phyloP scores from a whole-genome alignment of 257 asterid species.

The Rubia yunnanensis region DNA sequence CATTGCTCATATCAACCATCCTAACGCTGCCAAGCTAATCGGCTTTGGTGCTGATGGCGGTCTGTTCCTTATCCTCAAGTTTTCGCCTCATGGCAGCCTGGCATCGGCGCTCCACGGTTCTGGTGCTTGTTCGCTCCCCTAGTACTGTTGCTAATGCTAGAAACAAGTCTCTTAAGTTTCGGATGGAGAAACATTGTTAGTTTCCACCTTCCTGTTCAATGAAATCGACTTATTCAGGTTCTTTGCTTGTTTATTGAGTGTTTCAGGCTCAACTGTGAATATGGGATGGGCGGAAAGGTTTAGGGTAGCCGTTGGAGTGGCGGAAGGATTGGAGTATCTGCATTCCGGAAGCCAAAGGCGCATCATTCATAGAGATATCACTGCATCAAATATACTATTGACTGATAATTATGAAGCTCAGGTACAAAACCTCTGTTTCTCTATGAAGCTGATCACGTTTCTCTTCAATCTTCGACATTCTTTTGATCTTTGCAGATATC shows the following conservation, averaged over 20 bases:
- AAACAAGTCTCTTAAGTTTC: neutral
- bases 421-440: conserved; percentile 25
- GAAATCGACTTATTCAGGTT: neutral
- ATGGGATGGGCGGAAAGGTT: conserved; percentile 64
- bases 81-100: conserved; percentile 68
- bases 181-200: neutral
- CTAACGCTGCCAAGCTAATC: conserved; percentile 62
- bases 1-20: conserved; percentile 86
- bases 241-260: neutral
- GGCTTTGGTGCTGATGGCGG: conserved; percentile 78
- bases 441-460: neutral
- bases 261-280: conserved; percentile 44
- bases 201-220: neutral
- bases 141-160: neutral
- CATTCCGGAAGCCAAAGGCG: conserved; percentile 81
- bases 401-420: conserved; percentile 72
- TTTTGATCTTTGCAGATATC: conserved; percentile 55
- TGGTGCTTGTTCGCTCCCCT: conserved; percentile 7
- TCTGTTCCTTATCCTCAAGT: conserved; percentile 76
- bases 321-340: conserved; percentile 80
- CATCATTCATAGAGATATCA: conserved; percentile 84
- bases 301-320: conserved; percentile 68
- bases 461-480: neutral
- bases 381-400: conserved; percentile 83
- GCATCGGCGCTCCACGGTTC: conserved; percentile 63